Evolutionary conservation across 305 asterid genomes (phyloP), one percentile per base, ranked within the genome.

Genomic region (Ajuga reptans): DNA sequence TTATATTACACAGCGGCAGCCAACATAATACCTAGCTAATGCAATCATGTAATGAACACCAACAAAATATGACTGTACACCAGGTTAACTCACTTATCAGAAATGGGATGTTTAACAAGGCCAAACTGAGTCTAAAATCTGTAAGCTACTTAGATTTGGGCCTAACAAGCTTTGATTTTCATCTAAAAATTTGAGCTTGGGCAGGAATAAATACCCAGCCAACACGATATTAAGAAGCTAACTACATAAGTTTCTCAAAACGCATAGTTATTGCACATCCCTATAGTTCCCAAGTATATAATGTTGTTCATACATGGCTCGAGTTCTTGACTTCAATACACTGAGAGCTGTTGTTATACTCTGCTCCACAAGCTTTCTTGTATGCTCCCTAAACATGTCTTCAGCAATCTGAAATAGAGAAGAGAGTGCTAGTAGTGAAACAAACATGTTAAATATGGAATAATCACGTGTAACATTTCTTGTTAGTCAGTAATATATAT

Each of bases 341-440:
- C 58, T 73, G 72, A 89, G 79, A 73, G 99, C 96, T 68, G 79
- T 84, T 47, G 97, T 76, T 83, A 91, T 81, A 79, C 79, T 75
- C 75, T 81, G 81, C 80, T 91, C 97, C 66, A 80, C 93, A 74
- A 91, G 85, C 87, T 86, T 91, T 82, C 97, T 86, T 15, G 90
- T 82, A 81, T 85, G 91, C 83, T 91, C 93, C 83, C 90, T 89
- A 77, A 94, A 89, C 93, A 87, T 84, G 72, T 84, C 96, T 69
- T 76, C 96, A 68, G 97, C 96, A 76, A 91, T 88, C 99, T 94
- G 83, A 75, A 82, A 60, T 68, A 45, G 54, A 49, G 36, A 67
- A 55, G 45, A 75, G 18, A 73, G 45, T n/a, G 18, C 61, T 47
- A 55, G 29, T 43, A 52, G 54, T 58, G 60, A 73, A 21, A 21